These are phyloP conservation scores for Pestalotiopsis sp. DNA, from an alignment of 2,329 filamentous ascomycete species.

Conservation along the genomic window DNA sequence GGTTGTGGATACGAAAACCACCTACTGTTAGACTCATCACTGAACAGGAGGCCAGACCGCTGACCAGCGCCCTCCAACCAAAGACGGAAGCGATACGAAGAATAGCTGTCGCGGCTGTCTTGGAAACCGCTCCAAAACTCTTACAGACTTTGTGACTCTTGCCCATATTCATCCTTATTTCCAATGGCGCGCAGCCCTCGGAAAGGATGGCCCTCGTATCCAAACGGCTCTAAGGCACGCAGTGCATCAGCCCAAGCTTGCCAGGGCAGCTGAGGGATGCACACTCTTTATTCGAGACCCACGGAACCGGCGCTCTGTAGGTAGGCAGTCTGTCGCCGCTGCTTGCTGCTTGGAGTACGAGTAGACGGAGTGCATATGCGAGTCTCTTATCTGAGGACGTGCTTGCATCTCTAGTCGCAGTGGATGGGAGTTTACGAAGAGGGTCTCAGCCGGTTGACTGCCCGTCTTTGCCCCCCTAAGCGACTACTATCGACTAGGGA, in stretches of 20 bases:
- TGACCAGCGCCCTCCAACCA: not conserved
- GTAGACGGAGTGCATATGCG: constrained; percentile 2
- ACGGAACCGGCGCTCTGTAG: not conserved
- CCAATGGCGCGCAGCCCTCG: not conserved
- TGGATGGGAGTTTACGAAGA: constrained; percentile 2
- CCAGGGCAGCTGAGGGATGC: not conserved
- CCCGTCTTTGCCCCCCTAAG: not conserved
- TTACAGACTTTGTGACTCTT: not conserved
- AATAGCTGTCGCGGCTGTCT: not conserved
- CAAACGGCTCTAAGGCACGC: constrained; percentile 7
- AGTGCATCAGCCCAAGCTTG: constrained; percentile 7
- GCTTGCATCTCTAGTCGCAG: not conserved
- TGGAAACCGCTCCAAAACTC: not conserved
- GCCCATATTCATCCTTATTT: not conserved
- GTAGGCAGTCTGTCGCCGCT: not conserved
- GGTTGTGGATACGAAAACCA: not conserved
- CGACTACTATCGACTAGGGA: not conserved
- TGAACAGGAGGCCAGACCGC: not conserved
- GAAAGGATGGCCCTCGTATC: constrained; percentile 10
- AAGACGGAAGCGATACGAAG: not conserved
- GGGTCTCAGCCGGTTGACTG: not conserved
- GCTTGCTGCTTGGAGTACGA: not conserved
- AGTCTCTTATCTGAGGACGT: constrained; percentile 4
- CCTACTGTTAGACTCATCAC: not conserved
- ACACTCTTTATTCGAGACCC: constrained; percentile 1